Conservation (phyloP, 2,329 filamentous ascomycete species). For the Pestalotiopsis sp. region DNA sequence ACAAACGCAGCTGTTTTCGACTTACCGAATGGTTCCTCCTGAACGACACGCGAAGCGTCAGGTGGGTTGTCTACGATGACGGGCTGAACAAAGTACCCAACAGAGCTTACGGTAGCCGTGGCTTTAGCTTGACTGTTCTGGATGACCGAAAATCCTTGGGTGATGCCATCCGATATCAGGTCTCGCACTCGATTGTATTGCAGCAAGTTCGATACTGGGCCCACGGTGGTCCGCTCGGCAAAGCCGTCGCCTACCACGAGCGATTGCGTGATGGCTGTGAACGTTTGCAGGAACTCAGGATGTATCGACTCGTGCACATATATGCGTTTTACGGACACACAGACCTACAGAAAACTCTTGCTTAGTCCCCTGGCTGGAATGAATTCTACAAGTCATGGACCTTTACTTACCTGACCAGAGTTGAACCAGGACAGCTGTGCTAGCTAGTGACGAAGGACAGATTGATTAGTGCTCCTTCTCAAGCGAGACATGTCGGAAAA, state of each 20-base stretch:
- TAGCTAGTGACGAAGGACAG: background rate
- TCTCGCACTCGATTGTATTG: slow-evolving; percentile 26
- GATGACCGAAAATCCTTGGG: background rate
- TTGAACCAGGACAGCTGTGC: slow-evolving; percentile 6
- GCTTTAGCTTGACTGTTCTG: background rate
- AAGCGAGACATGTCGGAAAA: background rate
- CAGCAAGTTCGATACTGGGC: slow-evolving; percentile 23
- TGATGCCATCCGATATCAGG: slow-evolving; percentile 19
- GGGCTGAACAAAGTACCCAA: slow-evolving; percentile 17
- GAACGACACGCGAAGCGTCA: slow-evolving; percentile 23
- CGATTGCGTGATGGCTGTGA: slow-evolving; percentile 34
- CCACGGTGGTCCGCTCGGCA: slow-evolving; percentile 17
- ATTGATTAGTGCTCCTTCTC: background rate
- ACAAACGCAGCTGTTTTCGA: background rate
- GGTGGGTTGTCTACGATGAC: slow-evolving; percentile 26
- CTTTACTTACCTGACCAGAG: background rate
- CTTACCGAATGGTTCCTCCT: slow-evolving; percentile 24
- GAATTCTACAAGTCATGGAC: background rate
- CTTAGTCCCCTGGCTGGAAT: background rate
- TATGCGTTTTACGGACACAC: slow-evolving; percentile 4
- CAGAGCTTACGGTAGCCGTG: slow-evolving; percentile 10
- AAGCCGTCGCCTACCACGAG: slow-evolving; percentile 16
- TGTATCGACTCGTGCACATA: slow-evolving; percentile 2
- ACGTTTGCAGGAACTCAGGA: slow-evolving; percentile 42
- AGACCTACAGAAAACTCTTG: background rate